Conservation (phyloP, 805 yeast species). For the Wickerhamiella parazyma region DNA sequence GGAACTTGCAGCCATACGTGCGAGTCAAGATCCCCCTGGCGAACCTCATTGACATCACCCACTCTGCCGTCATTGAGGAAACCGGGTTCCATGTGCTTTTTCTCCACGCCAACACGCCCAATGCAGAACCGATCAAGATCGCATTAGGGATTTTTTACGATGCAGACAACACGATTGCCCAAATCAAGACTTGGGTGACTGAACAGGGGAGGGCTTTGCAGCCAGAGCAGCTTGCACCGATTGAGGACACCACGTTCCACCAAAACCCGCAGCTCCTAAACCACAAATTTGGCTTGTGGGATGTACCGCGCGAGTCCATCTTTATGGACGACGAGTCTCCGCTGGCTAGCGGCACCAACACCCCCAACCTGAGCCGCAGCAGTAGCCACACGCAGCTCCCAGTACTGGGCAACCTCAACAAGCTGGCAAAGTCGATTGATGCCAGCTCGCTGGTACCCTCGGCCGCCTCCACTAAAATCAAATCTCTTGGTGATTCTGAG, state of each 20-base stretch:
- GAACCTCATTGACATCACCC: constrained; percentile 33
- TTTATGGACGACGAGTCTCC: background rate
- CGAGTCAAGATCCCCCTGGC: constrained; percentile 62
- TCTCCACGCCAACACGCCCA: background rate
- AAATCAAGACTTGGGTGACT: background rate
- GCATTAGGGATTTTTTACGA: constrained; percentile 4
- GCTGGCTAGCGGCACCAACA: background rate
- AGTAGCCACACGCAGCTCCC: constrained; percentile 1
- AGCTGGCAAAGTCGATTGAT: background rate
- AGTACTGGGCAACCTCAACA: background rate
- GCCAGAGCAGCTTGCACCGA: background rate
- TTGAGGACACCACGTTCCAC: background rate
- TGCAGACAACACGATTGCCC: background rate
- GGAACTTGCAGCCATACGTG: constrained; percentile 59
- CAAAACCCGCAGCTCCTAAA: background rate
- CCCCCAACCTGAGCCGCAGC: constrained; percentile 1
- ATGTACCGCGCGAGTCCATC: background rate
- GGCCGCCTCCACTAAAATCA: background rate
- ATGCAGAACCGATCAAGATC: background rate
- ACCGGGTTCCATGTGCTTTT: background rate
- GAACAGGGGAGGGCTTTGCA: background rate
- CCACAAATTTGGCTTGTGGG: background rate
- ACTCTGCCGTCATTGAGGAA: background rate
- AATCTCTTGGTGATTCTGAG: background rate
- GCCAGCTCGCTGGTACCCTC: background rate